Percentiles rank a stretch among this genome's conserved stretches.
Evolutionary conservation across 1,139 yeast genomes (phyloP).

Genomic region (Saccharomyces uvarum): DNA sequence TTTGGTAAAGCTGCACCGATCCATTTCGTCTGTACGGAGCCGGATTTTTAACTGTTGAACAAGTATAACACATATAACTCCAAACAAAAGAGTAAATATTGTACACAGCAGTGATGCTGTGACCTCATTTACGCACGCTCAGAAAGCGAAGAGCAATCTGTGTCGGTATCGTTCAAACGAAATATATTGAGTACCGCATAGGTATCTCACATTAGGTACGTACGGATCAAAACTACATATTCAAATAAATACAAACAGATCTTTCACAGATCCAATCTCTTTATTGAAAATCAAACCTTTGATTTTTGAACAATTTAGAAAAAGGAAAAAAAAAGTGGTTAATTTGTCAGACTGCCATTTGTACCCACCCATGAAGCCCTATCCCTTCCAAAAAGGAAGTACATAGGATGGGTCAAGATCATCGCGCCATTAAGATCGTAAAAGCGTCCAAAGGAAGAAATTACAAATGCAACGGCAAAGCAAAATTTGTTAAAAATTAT

Average conservation of each 20-base stretch:
- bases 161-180: not conserved
- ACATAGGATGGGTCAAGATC: too few relatives aligned
- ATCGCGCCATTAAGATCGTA: too few relatives aligned
- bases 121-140: not conserved
- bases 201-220: not conserved
- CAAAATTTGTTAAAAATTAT: too few relatives aligned
- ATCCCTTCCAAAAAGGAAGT: too few relatives aligned
- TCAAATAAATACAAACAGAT: not conserved
- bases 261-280: constrained; percentile 6
- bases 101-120: not conserved
- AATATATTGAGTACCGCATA: not conserved
- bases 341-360: constrained; percentile 99
- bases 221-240: not conserved
- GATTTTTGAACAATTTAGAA: constrained; percentile 15
- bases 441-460: too few relatives aligned
- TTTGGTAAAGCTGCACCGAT: constrained; percentile 45
- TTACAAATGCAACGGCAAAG: too few relatives aligned
- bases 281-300: constrained; percentile 19
- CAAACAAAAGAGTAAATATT: not conserved
- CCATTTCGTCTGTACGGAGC: constrained; percentile 32
- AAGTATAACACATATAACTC: too few relatives aligned
- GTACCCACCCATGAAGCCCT: too few relatives aligned
- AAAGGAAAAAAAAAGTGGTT: constrained; percentile 12
- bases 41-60: too few relatives aligned
- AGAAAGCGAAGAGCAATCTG: not conserved